These are phyloP conservation scores for Xylariales sp. DNA, from an alignment of 2,329 filamentous ascomycete genomes.

Conservation along the genomic window DNA sequence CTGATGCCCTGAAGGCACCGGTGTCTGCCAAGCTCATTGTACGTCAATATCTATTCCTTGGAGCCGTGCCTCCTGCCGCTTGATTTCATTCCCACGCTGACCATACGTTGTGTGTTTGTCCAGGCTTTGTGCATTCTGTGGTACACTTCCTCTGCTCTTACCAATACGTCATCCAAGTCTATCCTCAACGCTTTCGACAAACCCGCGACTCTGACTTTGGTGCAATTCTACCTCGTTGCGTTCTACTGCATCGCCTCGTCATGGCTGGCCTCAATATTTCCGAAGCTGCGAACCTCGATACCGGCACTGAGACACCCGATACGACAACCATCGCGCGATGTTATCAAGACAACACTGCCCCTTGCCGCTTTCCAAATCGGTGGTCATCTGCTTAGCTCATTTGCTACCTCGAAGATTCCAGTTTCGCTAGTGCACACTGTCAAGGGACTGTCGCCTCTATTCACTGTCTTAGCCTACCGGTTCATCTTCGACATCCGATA, in stretches of 20 bases:
- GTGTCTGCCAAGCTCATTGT: conserved; percentile 86
- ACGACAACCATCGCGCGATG: conserved; percentile 71
- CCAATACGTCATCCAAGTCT: conserved; percentile 96
- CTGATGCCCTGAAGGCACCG: conserved; percentile 83
- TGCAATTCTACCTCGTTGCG: conserved; percentile 92
- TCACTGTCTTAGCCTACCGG: conserved; percentile 92
- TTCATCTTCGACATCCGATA: conserved; percentile 86
- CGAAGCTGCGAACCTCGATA: conserved; percentile 63
- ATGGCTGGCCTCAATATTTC: conserved; percentile 69
- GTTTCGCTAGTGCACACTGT: conserved; percentile 98
- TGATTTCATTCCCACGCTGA: too few species aligned
- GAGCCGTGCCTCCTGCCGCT: too few species aligned
- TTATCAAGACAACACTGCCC: conserved; percentile 84
- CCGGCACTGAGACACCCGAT: conserved; percentile 83
- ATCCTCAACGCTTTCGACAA: conserved; percentile 90
- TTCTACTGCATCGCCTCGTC: conserved; percentile 80
- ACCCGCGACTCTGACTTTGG: conserved; percentile 83
- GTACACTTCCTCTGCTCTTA: conserved; percentile 93
- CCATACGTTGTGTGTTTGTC: too few species aligned
- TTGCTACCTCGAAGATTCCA: conserved; percentile 89
- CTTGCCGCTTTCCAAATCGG: conserved; percentile 89
- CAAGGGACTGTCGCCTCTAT: conserved; percentile 92
- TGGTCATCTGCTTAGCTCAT: conserved; percentile 89
- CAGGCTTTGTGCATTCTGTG: conserved; percentile 83
- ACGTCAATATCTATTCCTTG: too few species aligned